A percentile compares a stretch with the other conserved stretches of the same genome.
Evolutionary conservation across 2,329 filamentous ascomycete genomes (phyloP).

Genomic region (Aspergillus nomiae): DNA sequence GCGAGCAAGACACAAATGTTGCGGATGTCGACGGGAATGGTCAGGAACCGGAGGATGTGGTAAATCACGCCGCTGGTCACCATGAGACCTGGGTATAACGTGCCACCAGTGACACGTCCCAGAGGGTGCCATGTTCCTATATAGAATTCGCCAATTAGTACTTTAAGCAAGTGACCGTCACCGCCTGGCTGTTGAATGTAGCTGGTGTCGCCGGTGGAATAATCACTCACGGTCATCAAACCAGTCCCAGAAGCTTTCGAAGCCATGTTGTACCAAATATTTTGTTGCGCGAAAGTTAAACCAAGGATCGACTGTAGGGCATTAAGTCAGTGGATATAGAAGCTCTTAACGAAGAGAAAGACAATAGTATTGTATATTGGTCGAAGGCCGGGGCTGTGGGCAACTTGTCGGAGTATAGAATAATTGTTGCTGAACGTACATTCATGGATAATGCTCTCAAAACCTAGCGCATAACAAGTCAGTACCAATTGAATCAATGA

Average conservation of each 20-base stretch:
- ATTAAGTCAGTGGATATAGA: slow-evolving; percentile 22
- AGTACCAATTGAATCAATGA: slow-evolving; percentile 9
- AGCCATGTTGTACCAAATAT: slow-evolving; percentile 94
- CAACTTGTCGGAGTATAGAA: slow-evolving; percentile 1
- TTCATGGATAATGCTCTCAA: slow-evolving; percentile 99
- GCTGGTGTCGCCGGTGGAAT: slow-evolving; percentile 20
- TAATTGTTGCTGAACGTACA: slow-evolving; percentile 64
- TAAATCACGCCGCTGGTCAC: slow-evolving; percentile 98
- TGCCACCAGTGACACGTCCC: slow-evolving; percentile 95
- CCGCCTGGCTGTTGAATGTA: slow-evolving; percentile 7
- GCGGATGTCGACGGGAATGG: slow-evolving; percentile 93
- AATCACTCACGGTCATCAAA: slow-evolving; percentile 82
- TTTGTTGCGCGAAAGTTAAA: slow-evolving; percentile 99
- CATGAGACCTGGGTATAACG: slow-evolving; percentile 98
- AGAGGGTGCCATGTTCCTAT: slow-evolving; percentile 93
- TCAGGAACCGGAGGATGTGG: slow-evolving; percentile 83
- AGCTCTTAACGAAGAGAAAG: slow-evolving; percentile 13
- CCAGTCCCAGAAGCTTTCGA: slow-evolving; percentile 99
- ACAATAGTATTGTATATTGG: background rate
- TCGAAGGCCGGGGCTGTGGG: background rate
- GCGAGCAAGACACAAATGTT: slow-evolving; percentile 98
- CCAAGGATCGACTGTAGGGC: slow-evolving; percentile 85
- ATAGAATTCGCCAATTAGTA: background rate
- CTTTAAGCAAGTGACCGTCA: slow-evolving; percentile 31
- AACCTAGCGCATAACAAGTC: slow-evolving; percentile 58